Evolutionary conservation across 495 filamentous ascomycete genomes (phyloP), one percentile per base, ranked within the genome.

Genomic region (Daldinia grandis): DNA sequence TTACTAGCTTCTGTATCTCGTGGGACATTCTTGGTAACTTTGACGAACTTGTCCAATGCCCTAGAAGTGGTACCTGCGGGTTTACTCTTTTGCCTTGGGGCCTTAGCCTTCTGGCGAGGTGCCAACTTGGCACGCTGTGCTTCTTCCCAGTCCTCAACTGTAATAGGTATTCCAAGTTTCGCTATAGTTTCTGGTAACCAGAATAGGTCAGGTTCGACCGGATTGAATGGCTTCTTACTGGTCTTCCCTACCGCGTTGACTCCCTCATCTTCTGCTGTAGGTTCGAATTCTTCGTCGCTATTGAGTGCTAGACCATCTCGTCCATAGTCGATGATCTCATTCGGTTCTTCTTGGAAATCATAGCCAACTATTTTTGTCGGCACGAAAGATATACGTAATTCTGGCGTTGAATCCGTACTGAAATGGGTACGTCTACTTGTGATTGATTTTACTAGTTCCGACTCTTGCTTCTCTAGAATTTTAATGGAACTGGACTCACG

Each of bases 101-200:
- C 47, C 65, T 79, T 79, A 3, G 76, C 50, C 60, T 60, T 74
- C 42, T 73, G 66, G 24, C 70, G 68, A 61, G 70, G 54, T 7
- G 74, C 62, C 50, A 59, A 64, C 69, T 86, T 90, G 14, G 83
- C 79, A 57, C 86, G 80, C 54, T 81, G 78, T 38, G 87, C 82
- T 19, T 86, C 88, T 68, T 97, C 89, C 88, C 93, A 99, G 24
- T 88, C 88, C 62, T 91, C 84, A 1, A 94, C 88, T n/a, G 87
- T 85, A 12, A 90, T 78, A 19, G 92, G 93, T 55, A 92, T 83
- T 0, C 93, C 91, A 15, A 91, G 74, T 58, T 87, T 90, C 9
- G 88, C 89, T 64, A 92, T 82, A 0, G 86, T 85, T 72, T 93
- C 90, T 10, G 92, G 86, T 5, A 98, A 78, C 94, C 94, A 99